A percentile compares a stretch with the other conserved stretches of the same genome.
These are phyloP conservation scores for Trichosanthes cucumerina DNA, from an alignment of 306 rosid genomes.

Conservation along the genomic window DNA sequence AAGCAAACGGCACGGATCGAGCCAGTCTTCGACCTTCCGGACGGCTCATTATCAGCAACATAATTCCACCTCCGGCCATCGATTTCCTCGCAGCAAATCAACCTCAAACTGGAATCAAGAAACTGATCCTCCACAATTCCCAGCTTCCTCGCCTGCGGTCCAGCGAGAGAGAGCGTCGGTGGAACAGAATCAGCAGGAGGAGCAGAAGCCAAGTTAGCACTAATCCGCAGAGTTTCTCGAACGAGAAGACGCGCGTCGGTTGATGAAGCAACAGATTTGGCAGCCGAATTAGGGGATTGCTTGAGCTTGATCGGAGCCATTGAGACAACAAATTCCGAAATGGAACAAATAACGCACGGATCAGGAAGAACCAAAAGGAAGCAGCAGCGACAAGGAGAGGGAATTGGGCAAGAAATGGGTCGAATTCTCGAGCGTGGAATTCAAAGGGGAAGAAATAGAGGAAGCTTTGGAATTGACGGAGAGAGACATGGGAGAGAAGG, in stretches of 20 bases:
- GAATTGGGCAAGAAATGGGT: neutral
- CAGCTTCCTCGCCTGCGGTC: slow-evolving; percentile 15
- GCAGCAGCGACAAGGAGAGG: neutral
- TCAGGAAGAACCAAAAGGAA: neutral
- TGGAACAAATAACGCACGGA: neutral
- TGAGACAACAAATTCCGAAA: neutral
- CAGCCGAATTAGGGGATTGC: slow-evolving; percentile 29
- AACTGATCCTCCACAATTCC: slow-evolving; percentile 22
- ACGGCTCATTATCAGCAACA: slow-evolving; percentile 51
- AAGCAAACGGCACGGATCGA: slow-evolving; percentile 57
- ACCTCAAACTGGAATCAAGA: slow-evolving; percentile 31
- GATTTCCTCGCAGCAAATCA: slow-evolving; percentile 81
- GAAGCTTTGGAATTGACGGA: slow-evolving; percentile 13
- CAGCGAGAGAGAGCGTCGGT: slow-evolving; percentile 8
- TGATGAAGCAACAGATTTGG: slow-evolving; percentile 21
- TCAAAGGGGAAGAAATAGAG: neutral
- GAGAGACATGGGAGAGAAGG: neutral
- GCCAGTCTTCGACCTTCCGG: slow-evolving; percentile 40
- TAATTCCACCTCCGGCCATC: slow-evolving; percentile 86
- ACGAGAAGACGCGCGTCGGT: slow-evolving; percentile 57
- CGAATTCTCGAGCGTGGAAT: neutral
- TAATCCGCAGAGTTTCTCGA: slow-evolving; percentile 78
- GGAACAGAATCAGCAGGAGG: slow-evolving; percentile 24
- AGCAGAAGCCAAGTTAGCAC: slow-evolving; percentile 59
- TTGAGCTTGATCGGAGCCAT: slow-evolving; percentile 53